Evolutionary conservation across 208 protist genomes (phyloP).

Genomic region (Blastocrithidia nonstop): DNA sequence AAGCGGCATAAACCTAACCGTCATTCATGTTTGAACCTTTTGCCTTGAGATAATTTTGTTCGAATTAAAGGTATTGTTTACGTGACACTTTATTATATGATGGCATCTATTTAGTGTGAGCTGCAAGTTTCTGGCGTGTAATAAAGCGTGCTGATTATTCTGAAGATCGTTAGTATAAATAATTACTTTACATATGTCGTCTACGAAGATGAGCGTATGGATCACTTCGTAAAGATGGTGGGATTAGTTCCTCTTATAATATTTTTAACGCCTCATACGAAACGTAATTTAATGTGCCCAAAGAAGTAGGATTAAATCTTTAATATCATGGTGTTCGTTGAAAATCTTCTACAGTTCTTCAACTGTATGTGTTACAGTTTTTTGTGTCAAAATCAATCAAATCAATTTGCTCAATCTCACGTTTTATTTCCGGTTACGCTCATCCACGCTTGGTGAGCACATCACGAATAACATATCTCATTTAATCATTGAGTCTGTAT

Average conservation of each 20-base stretch:
- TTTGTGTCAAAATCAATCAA: slow-evolving; percentile 27
- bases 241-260: slow-evolving; percentile 59
- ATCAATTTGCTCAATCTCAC: slow-evolving; percentile 74
- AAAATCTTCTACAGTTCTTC: slow-evolving; percentile 81
- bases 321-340: slow-evolving; percentile 83
- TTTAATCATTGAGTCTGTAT: slow-evolving; percentile 75
- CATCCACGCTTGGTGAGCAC: slow-evolving; percentile 47
- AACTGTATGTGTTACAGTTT: slow-evolving; percentile 15
- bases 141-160: slow-evolving; percentile 67
- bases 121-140: slow-evolving; percentile 48
- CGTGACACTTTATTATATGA: slow-evolving; percentile 55
- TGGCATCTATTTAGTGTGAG: slow-evolving; percentile 62
- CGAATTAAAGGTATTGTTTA: slow-evolving; percentile 66
- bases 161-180: slow-evolving; percentile 81
- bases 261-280: slow-evolving; percentile 82
- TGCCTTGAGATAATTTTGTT: slow-evolving; percentile 34
- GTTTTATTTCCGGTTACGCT: slow-evolving; percentile 43
- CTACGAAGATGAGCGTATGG: slow-evolving; percentile 80
- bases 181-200: slow-evolving; percentile 83
- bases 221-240: slow-evolving; percentile 58
- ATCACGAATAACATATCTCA: slow-evolving; percentile 67
- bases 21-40: slow-evolving; percentile 48
- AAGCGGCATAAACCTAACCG: slow-evolving; percentile 75
- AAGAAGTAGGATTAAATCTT: slow-evolving; percentile 69
- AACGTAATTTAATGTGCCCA: slow-evolving; percentile 66